A percentile compares a stretch with the other conserved stretches of the same genome.
Conservation (phyloP, 495 filamentous ascomycete species). For the Neurospora tetraspora region DNA sequence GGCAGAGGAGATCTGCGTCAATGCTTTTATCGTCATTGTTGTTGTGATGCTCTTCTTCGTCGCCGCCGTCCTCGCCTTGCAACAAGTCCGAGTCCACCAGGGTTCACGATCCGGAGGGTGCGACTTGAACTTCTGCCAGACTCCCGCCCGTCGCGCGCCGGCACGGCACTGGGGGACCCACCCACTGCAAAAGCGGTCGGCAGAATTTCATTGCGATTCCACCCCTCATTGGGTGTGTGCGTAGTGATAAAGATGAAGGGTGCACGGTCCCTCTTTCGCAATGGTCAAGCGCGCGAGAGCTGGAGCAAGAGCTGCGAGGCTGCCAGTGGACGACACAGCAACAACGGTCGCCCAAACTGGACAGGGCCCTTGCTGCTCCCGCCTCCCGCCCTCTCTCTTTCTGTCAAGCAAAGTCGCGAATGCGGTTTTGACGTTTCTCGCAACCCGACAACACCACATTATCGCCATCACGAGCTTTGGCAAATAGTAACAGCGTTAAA, state of each 20-base stretch:
- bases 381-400: not conserved
- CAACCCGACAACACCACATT: not conserved
- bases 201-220: constrained; percentile 6
- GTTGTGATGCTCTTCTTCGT: constrained; percentile 9
- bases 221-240: not conserved
- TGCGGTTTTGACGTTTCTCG: not conserved
- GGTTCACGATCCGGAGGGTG: constrained; percentile 11
- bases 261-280: not conserved
- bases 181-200: not conserved
- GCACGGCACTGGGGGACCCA: not conserved
- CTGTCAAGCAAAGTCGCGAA: not conserved
- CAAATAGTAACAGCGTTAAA: not conserved
- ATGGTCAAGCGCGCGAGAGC: not conserved
- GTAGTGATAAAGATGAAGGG: not conserved
- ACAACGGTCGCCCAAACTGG: not conserved
- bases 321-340: not conserved
- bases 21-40: constrained; percentile 58
- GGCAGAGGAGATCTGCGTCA: constrained; percentile 48
- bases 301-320: not conserved
- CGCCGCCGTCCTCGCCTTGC: constrained; percentile 9
- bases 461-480: not conserved
- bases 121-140: constrained; percentile 1
- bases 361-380: not conserved
- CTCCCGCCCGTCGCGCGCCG: not conserved
- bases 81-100: not conserved